A percentile compares a stretch with the other conserved stretches of the same genome.
phyloP scores from a whole-genome alignment of 2,329 filamentous ascomycete species.

The Ascochyta viciae-villosae region DNA sequence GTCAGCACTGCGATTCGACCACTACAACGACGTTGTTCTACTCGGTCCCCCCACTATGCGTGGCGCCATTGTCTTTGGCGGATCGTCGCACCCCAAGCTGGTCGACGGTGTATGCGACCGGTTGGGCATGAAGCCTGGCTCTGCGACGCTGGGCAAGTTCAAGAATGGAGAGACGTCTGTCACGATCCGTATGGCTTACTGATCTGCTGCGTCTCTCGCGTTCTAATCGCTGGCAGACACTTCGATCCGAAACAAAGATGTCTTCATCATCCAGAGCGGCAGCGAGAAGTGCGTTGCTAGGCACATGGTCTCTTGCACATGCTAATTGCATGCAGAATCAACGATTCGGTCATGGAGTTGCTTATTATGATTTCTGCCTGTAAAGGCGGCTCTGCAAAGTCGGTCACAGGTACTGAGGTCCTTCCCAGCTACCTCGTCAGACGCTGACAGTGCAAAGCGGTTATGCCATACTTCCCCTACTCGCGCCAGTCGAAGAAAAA shows the following conservation, averaged over 20 bases:
- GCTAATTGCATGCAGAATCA: slow-evolving; percentile 67
- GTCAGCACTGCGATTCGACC: slow-evolving; percentile 28
- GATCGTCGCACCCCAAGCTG: slow-evolving; percentile 69
- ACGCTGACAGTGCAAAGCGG: slow-evolving; percentile 61
- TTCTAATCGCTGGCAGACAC: slow-evolving; percentile 52
- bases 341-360: slow-evolving; percentile 98
- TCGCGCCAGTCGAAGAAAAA: slow-evolving; percentile 99
- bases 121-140: slow-evolving; percentile 65
- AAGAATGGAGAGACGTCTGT: slow-evolving; percentile 75
- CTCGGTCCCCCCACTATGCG: slow-evolving; percentile 61
- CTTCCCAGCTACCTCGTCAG: slow-evolving; percentile 10
- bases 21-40: slow-evolving; percentile 39
- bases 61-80: slow-evolving; percentile 71
- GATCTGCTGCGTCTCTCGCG: slow-evolving; percentile 9
- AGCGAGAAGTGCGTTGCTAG: slow-evolving; percentile 69
- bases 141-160: slow-evolving; percentile 70
- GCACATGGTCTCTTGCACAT: slow-evolving; percentile 16
- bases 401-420: slow-evolving; percentile 79
- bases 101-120: slow-evolving; percentile 72
- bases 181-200: slow-evolving; percentile 61
- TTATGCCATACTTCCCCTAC: slow-evolving; percentile 97
- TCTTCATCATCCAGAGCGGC: slow-evolving; percentile 97
- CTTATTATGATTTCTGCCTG: slow-evolving; percentile 99
- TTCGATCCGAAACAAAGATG: slow-evolving; percentile 94
- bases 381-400: slow-evolving; percentile 96